These are phyloP conservation scores for Globisporangium sylvaticum DNA, from an alignment of 352 stramenopile species.

Conservation along the genomic window DNA sequence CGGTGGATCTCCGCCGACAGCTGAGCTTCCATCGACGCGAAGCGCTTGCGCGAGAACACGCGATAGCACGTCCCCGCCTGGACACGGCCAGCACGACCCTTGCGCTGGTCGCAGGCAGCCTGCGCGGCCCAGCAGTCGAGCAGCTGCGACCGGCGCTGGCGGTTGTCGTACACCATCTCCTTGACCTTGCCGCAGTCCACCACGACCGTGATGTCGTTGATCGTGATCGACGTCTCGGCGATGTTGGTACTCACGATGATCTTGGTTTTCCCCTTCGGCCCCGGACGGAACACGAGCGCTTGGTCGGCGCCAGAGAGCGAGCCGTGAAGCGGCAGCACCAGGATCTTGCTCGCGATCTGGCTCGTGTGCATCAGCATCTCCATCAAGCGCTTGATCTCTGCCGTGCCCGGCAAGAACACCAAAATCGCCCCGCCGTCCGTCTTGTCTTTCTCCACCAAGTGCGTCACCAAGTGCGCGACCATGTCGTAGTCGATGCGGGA, in stretches of 20 bases:
- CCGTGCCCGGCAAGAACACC: conserved; percentile 77
- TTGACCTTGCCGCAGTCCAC: conserved; percentile 87
- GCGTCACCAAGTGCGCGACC: conserved; percentile 76
- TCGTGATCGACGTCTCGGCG: conserved; percentile 88
- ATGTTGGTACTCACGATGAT: conserved; percentile 88
- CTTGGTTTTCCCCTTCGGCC: conserved; percentile 67
- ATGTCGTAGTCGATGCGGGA: conserved; percentile 93
- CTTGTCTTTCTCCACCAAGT: conserved; percentile 46
- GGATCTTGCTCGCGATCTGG: conserved; percentile 35
- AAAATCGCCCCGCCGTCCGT: conserved; percentile 57
- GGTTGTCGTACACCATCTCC: conserved; percentile 85
- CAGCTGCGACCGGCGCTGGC: conserved; percentile 65
- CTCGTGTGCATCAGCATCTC: conserved; percentile 53
- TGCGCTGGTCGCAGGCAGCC: conserved; percentile 78
- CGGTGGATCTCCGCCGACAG: conserved; percentile 87
- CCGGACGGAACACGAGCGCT: conserved; percentile 62
- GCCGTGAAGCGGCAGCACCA: conserved; percentile 70
- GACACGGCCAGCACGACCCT: conserved; percentile 79
- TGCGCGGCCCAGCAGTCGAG: conserved; percentile 80
- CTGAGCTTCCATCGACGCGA: conserved; percentile 59
- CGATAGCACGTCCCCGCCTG: conserved; percentile 75
- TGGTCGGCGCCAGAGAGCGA: conserved; percentile 73
- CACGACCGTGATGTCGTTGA: conserved; percentile 85
- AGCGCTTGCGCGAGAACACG: conserved; percentile 66
- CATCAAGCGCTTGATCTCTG: conserved; percentile 79